Evolutionary conservation across 2,329 filamentous ascomycete species (phyloP).

Genomic region (Thielaviopsis populi): DNA sequence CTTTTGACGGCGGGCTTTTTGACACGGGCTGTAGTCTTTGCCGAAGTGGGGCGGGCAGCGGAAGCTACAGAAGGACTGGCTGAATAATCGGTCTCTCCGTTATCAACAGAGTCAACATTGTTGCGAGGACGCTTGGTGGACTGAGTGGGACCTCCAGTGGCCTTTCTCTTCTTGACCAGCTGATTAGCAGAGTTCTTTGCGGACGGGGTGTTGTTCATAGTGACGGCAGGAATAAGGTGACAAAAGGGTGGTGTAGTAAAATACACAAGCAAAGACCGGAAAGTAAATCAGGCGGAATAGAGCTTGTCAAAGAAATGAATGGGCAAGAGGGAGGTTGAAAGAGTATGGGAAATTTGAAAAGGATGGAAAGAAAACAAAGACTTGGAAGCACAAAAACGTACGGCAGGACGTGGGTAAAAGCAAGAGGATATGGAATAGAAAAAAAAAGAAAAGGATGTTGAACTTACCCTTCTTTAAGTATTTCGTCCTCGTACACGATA

Average conservation of each 20-base stretch:
- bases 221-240: not conserved
- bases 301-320: no score
- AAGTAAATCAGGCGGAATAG: no score
- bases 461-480: not conserved
- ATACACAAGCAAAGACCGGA: no score
- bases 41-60: no score
- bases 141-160: not conserved
- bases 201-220: not conserved
- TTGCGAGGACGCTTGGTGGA: not conserved
- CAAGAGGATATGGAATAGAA: not conserved
- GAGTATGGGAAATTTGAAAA: not conserved
- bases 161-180: not conserved
- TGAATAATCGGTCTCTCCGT: not conserved
- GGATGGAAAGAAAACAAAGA: not conserved
- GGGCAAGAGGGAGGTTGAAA: no score
- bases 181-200: not conserved
- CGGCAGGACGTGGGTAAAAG: not conserved
- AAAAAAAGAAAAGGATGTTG: not conserved
- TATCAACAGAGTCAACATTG: not conserved
- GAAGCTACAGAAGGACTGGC: no score
- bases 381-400: not conserved
- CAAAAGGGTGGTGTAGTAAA: not conserved
- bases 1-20: no score
- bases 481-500: not conserved
- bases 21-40: no score